Evolutionary conservation across 73 alveolate genomes (phyloP).

Genomic region (Diophrys sp.): DNA sequence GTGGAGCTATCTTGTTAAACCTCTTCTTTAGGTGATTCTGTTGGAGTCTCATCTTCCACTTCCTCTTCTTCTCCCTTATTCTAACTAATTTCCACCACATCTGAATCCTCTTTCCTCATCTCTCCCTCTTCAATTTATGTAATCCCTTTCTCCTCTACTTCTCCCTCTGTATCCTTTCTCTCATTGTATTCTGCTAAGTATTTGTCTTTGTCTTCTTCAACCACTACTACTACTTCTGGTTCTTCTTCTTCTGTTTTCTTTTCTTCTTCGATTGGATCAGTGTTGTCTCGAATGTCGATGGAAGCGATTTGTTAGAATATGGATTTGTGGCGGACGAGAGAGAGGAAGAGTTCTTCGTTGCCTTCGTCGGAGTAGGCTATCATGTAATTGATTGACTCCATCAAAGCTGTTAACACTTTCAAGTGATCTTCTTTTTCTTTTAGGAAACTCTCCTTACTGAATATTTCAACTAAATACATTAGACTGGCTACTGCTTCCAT

Average conservation of each 20-base stretch:
- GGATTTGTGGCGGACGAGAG: background rate
- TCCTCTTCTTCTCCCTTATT: too few species aligned
- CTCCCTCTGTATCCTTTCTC: too few species aligned
- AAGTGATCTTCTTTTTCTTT: conserved; percentile 35
- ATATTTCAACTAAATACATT: conserved; percentile 38
- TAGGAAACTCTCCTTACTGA: conserved; percentile 39
- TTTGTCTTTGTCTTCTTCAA: background rate
- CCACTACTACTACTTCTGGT: conserved; percentile 9
- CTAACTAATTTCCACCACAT: too few species aligned
- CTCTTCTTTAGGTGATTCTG: background rate
- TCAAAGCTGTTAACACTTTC: conserved; percentile 28
- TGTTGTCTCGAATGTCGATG: conserved; percentile 27
- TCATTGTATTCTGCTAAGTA: too few species aligned
- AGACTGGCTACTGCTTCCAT: conserved; percentile 42
- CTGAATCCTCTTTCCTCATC: too few species aligned
- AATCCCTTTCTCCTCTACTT: too few species aligned
- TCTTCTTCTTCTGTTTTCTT: background rate
- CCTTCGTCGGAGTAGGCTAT: conserved; percentile 50
- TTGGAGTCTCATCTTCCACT: too few species aligned
- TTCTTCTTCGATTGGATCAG: background rate
- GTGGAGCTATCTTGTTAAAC: too few species aligned
- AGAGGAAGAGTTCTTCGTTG: background rate
- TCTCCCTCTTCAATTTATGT: too few species aligned
- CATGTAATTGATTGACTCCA: conserved; percentile 39
- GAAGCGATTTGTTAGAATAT: background rate